phyloP scores from a whole-genome alignment of 805 yeast genomes.

The Isabelozyma pseudorhagii region DNA sequence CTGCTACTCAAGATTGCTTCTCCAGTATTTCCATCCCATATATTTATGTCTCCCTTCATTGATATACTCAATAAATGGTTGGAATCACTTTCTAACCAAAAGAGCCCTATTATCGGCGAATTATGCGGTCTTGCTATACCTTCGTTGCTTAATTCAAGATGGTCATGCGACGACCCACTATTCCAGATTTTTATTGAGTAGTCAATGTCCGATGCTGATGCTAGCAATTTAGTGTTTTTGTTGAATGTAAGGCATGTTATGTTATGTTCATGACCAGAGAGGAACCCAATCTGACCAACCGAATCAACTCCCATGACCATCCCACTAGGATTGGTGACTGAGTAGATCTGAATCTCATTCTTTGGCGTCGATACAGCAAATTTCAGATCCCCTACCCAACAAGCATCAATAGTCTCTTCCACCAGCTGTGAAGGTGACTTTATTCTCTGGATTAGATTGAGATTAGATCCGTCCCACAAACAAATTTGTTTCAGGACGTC shows the following conservation, averaged over 20 bases:
- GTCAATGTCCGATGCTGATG: constrained; percentile 74
- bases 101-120: constrained; percentile 52
- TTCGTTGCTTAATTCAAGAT: constrained; percentile 29
- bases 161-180: constrained; percentile 54
- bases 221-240: constrained; percentile 47
- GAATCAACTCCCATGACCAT: neutral
- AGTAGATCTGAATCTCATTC: constrained; percentile 54
- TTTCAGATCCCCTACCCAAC: constrained; percentile 70
- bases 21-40: constrained; percentile 62
- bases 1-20: constrained; percentile 31
- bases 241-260: constrained; percentile 59
- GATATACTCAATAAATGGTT: constrained; percentile 48
- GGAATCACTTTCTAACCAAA: constrained; percentile 48
- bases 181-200: constrained; percentile 71
- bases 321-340: constrained; percentile 17
- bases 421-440: constrained; percentile 10
- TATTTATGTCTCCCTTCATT: constrained; percentile 64
- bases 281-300: constrained; percentile 23
- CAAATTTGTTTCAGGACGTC: constrained; percentile 45
- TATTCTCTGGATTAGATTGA: constrained; percentile 31
- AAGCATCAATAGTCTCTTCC: constrained; percentile 42
- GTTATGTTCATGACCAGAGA: constrained; percentile 61
- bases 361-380: constrained; percentile 68
- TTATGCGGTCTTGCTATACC: constrained; percentile 36
- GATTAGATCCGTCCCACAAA: constrained; percentile 60